Evolutionary conservation across 2,329 filamentous ascomycete genomes (phyloP).

Genomic region (Phaeophleospora eucalypticola): DNA sequence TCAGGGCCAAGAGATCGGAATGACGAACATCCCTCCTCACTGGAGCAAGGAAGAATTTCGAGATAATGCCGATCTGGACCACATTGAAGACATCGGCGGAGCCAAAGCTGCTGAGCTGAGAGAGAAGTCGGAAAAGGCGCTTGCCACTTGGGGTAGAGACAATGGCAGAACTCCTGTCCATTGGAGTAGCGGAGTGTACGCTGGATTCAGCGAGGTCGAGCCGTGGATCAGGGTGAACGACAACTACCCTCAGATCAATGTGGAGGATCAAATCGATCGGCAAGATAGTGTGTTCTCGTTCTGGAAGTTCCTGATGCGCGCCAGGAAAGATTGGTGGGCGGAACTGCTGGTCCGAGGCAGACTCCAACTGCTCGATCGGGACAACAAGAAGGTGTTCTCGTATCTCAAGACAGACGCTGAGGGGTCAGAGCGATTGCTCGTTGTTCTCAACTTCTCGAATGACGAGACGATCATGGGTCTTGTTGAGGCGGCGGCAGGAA

Average conservation of each 20-base stretch:
- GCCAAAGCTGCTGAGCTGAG: slow-evolving; percentile 10
- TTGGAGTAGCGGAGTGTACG: slow-evolving; percentile 54
- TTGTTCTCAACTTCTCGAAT: background rate
- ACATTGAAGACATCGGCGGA: slow-evolving; percentile 17
- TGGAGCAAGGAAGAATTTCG: slow-evolving; percentile 25
- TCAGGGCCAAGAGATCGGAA: slow-evolving; percentile 63
- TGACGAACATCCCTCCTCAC: slow-evolving; percentile 42
- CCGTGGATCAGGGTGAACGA: slow-evolving; percentile 19
- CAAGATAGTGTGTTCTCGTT: background rate
- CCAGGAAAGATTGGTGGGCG: background rate
- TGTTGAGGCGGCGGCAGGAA: background rate
- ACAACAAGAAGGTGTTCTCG: background rate
- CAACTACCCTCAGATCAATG: background rate
- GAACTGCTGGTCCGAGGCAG: background rate
- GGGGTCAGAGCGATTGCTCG: background rate
- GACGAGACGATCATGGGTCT: background rate
- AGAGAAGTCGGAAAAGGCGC: slow-evolving; percentile 9
- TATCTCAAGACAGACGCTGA: background rate
- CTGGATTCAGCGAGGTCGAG: slow-evolving; percentile 53
- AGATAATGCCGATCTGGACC: slow-evolving; percentile 2
- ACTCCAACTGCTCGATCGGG: background rate
- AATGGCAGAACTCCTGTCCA: slow-evolving; percentile 64
- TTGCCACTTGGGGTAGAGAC: slow-evolving; percentile 37
- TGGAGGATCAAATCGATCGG: background rate
- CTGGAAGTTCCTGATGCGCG: background rate